Conservation (phyloP, 2,329 filamentous ascomycete species). For the Ophiostoma sp. region DNA sequence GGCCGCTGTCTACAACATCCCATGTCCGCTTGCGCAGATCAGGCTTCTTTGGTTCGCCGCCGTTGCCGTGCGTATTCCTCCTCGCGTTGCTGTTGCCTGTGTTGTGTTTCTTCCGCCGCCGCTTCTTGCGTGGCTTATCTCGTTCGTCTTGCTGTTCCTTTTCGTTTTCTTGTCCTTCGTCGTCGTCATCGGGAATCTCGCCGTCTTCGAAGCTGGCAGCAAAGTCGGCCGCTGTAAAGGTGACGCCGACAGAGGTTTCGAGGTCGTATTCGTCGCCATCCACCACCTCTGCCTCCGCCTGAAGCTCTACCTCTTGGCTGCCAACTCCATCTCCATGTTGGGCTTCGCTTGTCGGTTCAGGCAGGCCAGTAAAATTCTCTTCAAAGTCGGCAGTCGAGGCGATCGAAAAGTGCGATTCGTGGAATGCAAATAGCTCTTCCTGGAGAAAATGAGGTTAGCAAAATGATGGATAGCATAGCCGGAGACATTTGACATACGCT, state of each 20-base stretch:
- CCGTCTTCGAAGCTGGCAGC: not conserved
- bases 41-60: slow-evolving; percentile 37
- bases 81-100: slow-evolving; percentile 39
- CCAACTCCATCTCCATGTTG: not conserved
- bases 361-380: slow-evolving; percentile 41
- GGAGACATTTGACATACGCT: slow-evolving; percentile 41
- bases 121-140: slow-evolving; percentile 28
- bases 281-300: not conserved
- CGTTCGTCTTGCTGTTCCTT: not conserved
- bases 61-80: slow-evolving; percentile 33
- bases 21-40: slow-evolving; percentile 67
- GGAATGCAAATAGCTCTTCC: slow-evolving; percentile 62
- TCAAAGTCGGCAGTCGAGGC: slow-evolving; percentile 49
- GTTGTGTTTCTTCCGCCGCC: slow-evolving; percentile 28
- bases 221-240: not conserved
- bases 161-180: slow-evolving; percentile 28
- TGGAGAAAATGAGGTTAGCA: slow-evolving; percentile 35
- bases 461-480: not conserved
- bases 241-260: slow-evolving; percentile 14
- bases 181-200: slow-evolving; percentile 16
- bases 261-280: slow-evolving; percentile 63
- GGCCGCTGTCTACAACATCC: slow-evolving; percentile 63
- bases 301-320: not conserved
- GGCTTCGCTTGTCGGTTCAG: not conserved
- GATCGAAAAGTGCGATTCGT: slow-evolving; percentile 59